Evolutionary conservation across 2,329 filamentous ascomycete species (phyloP).

Genomic region (Clarireedia homoeocarpa): DNA sequence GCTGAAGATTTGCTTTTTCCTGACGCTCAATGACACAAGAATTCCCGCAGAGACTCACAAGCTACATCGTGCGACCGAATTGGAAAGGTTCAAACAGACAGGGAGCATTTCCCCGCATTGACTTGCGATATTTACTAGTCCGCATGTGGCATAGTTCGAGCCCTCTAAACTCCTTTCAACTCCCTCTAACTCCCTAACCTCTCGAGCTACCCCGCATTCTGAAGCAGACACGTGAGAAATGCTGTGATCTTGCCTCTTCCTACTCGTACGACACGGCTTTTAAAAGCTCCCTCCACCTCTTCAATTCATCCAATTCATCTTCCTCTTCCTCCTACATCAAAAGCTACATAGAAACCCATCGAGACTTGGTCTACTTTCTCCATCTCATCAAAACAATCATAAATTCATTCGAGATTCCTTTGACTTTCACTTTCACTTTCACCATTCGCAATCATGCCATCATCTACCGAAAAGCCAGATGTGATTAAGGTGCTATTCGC

Average conservation of each 20-base stretch:
- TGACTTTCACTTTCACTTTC: neutral
- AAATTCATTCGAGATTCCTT: neutral
- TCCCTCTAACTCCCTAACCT: neutral
- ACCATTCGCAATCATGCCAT: slow-evolving; percentile 25
- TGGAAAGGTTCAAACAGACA: no score
- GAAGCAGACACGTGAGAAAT: neutral
- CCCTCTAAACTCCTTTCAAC: no score
- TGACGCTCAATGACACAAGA: no score
- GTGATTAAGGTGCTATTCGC: slow-evolving; percentile 53
- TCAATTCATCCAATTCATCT: neutral
- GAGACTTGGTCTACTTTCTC: no score
- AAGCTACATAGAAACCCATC: no score
- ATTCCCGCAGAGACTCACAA: no score
- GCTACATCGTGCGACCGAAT: no score
- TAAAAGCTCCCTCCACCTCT: neutral
- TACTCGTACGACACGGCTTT: neutral
- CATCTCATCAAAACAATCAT: neutral
- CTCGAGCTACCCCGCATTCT: neutral
- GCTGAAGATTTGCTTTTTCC: no score
- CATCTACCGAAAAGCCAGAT: slow-evolving; percentile 20
- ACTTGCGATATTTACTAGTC: no score
- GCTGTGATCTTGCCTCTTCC: neutral
- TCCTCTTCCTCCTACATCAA: neutral
- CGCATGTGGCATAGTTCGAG: no score
- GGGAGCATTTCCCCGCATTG: no score